A percentile compares a stretch with the other conserved stretches of the same genome.
Conservation (phyloP, 768 basidiomycete genomes). For the Suillus ampliporus region DNA sequence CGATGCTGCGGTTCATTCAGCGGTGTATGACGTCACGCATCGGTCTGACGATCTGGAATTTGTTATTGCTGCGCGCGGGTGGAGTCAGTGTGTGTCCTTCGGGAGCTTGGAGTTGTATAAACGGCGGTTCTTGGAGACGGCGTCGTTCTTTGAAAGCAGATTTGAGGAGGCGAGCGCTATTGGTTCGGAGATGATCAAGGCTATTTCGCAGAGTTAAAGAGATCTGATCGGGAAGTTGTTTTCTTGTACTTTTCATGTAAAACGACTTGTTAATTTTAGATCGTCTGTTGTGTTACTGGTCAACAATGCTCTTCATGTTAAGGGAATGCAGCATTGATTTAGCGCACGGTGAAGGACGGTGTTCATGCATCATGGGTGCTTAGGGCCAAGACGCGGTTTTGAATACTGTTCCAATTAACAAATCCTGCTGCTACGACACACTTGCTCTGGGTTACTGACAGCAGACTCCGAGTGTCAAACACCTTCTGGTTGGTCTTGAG, state of each 20-base stretch:
- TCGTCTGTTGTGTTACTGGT: too few relatives aligned
- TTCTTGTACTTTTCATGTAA: background rate
- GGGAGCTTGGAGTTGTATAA: slow-evolving; percentile 90
- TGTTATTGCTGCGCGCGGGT: slow-evolving; percentile 89
- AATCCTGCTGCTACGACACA: background rate
- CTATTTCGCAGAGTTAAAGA: slow-evolving; percentile 68
- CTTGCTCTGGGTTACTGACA: background rate
- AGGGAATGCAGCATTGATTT: too few relatives aligned
- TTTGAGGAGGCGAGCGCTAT: slow-evolving; percentile 87
- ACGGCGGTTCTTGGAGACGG: slow-evolving; percentile 78
- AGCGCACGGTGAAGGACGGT: too few relatives aligned
- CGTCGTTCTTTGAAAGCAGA: slow-evolving; percentile 81
- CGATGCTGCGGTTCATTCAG: slow-evolving; percentile 73
- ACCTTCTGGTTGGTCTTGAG: background rate
- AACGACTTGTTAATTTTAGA: background rate
- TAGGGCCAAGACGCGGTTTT: background rate
- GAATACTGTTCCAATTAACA: background rate
- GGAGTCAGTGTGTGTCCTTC: slow-evolving; percentile 95
- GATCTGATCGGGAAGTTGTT: background rate
- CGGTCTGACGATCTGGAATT: slow-evolving; percentile 94
- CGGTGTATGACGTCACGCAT: slow-evolving; percentile 77
- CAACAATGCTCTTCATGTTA: too few relatives aligned
- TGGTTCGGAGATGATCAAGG: slow-evolving; percentile 90
- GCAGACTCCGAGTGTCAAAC: background rate
- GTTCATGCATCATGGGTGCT: too few relatives aligned